These are phyloP conservation scores for Oemleria cerasiformis DNA, from an alignment of 306 rosid species.

Conservation along the genomic window DNA sequence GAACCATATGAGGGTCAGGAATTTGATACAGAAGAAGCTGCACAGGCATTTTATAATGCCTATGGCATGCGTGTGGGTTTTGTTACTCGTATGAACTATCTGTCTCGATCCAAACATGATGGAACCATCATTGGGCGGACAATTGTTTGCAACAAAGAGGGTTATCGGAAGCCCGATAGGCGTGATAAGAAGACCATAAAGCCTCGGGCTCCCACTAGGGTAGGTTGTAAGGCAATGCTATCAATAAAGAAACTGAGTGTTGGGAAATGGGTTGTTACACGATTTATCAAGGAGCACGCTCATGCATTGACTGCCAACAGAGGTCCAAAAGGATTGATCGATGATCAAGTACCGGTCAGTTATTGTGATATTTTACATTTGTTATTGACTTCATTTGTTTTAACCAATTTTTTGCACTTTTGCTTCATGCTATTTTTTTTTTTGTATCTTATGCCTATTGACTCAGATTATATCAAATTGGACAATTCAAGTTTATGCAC, in stretches of 20 bases:
- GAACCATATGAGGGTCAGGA: conserved; percentile 40
- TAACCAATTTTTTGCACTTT: background rate
- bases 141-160: conserved; percentile 45
- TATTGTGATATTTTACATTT: background rate
- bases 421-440: too few relatives aligned
- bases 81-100: conserved; percentile 27
- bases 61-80: conserved; percentile 35
- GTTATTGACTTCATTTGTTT: conserved; percentile 3
- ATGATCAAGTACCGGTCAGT: conserved; percentile 29
- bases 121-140: conserved; percentile 30
- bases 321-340: conserved; percentile 2
- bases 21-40: conserved; percentile 31
- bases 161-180: conserved; percentile 32
- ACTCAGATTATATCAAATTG: too few relatives aligned
- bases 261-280: conserved; percentile 34
- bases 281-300: conserved; percentile 36
- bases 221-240: conserved; percentile 42
- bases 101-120: conserved; percentile 33
- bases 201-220: conserved; percentile 30
- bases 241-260: conserved; percentile 22
- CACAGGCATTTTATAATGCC: conserved; percentile 32
- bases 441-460: background rate
- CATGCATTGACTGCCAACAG: conserved; percentile 26
- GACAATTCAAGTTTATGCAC: too few relatives aligned
- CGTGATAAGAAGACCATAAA: conserved; percentile 27